Evolutionary conservation across 192 early-diverging fungal species (phyloP), one percentile per base, ranked within the genome.

Genomic region (Thamnidium elegans): DNA sequence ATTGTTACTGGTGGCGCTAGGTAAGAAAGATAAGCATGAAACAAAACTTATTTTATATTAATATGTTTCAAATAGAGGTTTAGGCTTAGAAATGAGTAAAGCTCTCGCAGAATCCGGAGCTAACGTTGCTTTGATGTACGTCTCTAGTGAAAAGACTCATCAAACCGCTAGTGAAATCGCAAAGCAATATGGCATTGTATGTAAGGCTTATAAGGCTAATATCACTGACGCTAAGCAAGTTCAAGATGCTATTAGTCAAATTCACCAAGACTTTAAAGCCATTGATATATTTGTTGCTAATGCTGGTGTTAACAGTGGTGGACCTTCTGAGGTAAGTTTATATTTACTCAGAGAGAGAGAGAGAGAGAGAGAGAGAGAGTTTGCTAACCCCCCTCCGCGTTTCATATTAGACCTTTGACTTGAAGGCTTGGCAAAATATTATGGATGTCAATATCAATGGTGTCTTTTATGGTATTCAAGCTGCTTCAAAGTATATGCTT

Each of bases 381-480:
- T 42, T 39, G 55, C 9, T 20, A 42, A 36, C 10, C 50, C 30
- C 50, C 10, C 50, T 13, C 50, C 15, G 13, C 30, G 10, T 7
- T 34, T 20, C 19, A 19, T n/a, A 46, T n/a, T 47, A 74, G 73
- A 67, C 62, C 17, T 69, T 55, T 54, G 55, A 65, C 53, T 13
- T 68, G 0, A 50, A 70, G 15, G 30, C 48, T 19, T 74, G 66
- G 66, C 60, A 68, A 7, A 50, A 56, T n/a, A 46, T 70, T 26
- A 60, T 69, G 36, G 73, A 74, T 20, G 63, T 74, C 30, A 74
- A 74, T 44, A 68, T 74, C 23, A 64, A 74, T 55, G 73, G 73
- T 47, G 68, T 65, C 44, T 74, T 74, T 20, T 74, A 69, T 44
- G 56, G 66, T 36, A 39, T 63, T 13, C 73, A 74, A 42, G 73